Evolutionary conservation across 768 basidiomycete genomes (phyloP), one percentile per base, ranked within the genome.

Genomic region (Leccinellum rugosiceps): DNA sequence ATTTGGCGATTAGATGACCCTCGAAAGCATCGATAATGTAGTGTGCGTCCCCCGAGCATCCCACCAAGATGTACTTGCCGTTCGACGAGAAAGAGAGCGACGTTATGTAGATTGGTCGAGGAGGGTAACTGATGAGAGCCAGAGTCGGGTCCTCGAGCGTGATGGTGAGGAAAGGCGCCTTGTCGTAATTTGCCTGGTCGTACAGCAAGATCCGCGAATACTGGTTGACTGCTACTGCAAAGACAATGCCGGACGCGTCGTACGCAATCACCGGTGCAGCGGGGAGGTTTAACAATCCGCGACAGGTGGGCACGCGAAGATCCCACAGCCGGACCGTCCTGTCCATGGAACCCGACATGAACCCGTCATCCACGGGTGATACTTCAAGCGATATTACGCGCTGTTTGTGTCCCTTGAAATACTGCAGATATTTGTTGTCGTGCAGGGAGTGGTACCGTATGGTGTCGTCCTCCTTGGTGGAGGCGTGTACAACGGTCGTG

Each of bases 271-370:
- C 81, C 15, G 94, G 90, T 15, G 83, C 72, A 6, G 86, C 80
- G 10, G 88, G 88, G 19, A 94, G 78, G 64, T 84, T 84, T 54
- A 94, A 77, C 26, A 89, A 78, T 25, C 94, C 94, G 56, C 89
- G 82, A 68, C 92, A 94, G 23, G 78, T 77, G 0, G 86, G 84
- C 13, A 86, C 77, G 46, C 95, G 87, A 41, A 98, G 80, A 74
- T 99, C 97, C 97, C 97, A 99, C 17, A 98, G 75, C 26, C 96
- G 85, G 19, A 98, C 95, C 1, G 94, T 98, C 66, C 88, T 92
- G 77, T 99, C 97, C 70, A 92, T 77, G 0, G 95, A 92, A 2
- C 87, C 91, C 11, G 96, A 97, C 81, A 99, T 88, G 77, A 99
- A 98, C 1, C 90, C 90, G 66, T 98, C 95, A 67, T 98, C 92